Base-by-base conservation (phyloP, 768 basidiomycete species). In the Boletus patriciae region DNA sequence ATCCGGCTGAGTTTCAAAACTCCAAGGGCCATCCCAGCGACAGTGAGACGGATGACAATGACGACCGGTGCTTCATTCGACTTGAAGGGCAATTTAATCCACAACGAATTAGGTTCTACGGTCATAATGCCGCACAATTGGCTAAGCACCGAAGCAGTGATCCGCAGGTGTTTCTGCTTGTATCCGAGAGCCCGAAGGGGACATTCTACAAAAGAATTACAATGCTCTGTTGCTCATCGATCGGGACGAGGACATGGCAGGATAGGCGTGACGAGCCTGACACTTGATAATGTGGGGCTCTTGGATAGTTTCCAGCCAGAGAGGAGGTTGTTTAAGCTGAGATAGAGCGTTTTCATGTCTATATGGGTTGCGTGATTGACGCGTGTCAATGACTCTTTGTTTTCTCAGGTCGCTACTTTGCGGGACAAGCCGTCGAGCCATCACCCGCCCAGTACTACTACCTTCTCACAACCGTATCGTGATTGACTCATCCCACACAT, bases 191-290 rank as follows among this genome's bases (percentile, higher is more conserved):
- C 15, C 19, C 29, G 6, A 27, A 5, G 29, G 25, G 16, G 18
- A 15, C 2, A 1, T 9, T 8, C 9, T 8, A 31, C 31, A 40
- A 33, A 13, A 33, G 23, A 18, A 36, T 11, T 21, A 38, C 37
- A 41, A 50, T 29, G 48, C 58, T 1, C 46, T 52, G 6, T 34
- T 54, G 6, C 55, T 45, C 42, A 42, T 63, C 18, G 52, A 52
- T 15, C 9, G 18, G 18, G 46, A 52, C 4, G 62, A 27, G 16
- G 38, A 48, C n/a, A 33, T 47, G 9, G 61, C 48, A 46, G 57
- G 31, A 18, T 52, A 37, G 53, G 48, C 6, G 54, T 60, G 27
- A 29, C 46, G 3, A 50, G n/a, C 43, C 21, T 59, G 25, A 47
- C 2, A 18, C 44, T 54, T 29, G 48, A 56, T 6, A 31, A 21